Evolutionary conservation across 805 yeast genomes (phyloP), one percentile per base, ranked within the genome.

Genomic region (Cyberlindnera maritima): DNA sequence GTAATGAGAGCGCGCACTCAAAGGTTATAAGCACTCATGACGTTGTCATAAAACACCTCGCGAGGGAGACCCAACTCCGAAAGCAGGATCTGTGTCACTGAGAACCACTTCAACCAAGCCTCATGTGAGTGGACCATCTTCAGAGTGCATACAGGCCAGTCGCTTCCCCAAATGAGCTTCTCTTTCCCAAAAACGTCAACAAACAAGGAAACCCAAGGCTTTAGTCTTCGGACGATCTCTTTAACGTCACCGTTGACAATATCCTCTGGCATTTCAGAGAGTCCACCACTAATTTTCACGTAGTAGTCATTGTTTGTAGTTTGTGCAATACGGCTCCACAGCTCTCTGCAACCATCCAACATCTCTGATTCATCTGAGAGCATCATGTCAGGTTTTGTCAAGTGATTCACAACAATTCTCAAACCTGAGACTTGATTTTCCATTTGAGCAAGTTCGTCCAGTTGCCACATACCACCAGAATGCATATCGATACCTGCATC

Each of bases 401-500:
- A 56, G 57, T 74, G 79, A 52, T 74, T 70, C 25, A 74, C 58
- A 23, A 74, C 62, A 44, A 61, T 66, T 7, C 57, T 61, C 14
- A 68, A 58, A 18, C 58, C 51, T 7, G 62, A 58, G 1, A 68
- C 63, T 11, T 61, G 47, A 8, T 48, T 17, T 23, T 69, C 55
- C 38, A 71, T 51, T 17, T 55, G 39, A 4, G 49, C 43, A 13
- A 71, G 62, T 48, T 74, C 77, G 28, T 65, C 64, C 15, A 69
- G 59, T 52, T 74, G 79, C 66, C 70, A 64, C 4, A 62, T 23
- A 0, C 77, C 77, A 5, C 67, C 63, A 18, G 57, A 48, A 26
- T 62, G 63, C 36, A 70, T 47, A 54, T 73, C 76, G 36, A 74
- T 66, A 8, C 78, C 77, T 36, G 73, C 57, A 37, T 74, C 79